These are phyloP conservation scores for Ophiosphaerella herpotricha DNA, from an alignment of 2,329 filamentous ascomycete species.

Conservation along the genomic window DNA sequence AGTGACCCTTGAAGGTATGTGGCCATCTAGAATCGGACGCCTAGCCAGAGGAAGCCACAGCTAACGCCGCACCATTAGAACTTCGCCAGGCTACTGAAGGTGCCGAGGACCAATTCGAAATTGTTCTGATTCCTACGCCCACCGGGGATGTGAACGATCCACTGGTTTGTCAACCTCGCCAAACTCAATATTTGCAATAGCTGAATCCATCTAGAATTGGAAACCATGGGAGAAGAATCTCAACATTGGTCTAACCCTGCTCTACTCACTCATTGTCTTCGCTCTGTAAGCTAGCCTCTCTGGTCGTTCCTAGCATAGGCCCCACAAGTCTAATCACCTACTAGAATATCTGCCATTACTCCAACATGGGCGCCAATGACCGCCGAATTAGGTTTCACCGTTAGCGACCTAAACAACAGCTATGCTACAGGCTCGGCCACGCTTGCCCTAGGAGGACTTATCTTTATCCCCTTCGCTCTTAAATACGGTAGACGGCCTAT, in stretches of 20 bases:
- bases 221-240: constrained; percentile 12
- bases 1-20: constrained; percentile 12
- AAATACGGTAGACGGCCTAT: constrained; percentile 54
- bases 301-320: too few relatives aligned
- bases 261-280: constrained; percentile 10
- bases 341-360: constrained; percentile 14
- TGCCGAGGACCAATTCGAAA: constrained; percentile 2
- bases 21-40: too few relatives aligned
- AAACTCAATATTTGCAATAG: too few relatives aligned
- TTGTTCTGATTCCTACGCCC: constrained; percentile 7
- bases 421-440: constrained; percentile 52
- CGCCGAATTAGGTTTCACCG: constrained; percentile 12
- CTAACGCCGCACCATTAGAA: background rate
- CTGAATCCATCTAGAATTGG: constrained; percentile 4
- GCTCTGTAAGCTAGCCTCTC: constrained; percentile 5
- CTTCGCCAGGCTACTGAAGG: constrained; percentile 3
- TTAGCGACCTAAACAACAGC: constrained; percentile 52
- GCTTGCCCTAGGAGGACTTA: constrained; percentile 48
- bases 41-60: too few relatives aligned
- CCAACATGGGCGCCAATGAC: constrained; percentile 16
- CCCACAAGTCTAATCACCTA: too few relatives aligned
- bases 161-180: background rate
- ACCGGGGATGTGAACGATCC: constrained; percentile 12
- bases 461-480: constrained; percentile 53
- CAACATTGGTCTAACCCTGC: constrained; percentile 9